These are phyloP conservation scores for Colletotrichum sp. DNA, from an alignment of 2,329 filamentous ascomycete genomes.

Conservation along the genomic window DNA sequence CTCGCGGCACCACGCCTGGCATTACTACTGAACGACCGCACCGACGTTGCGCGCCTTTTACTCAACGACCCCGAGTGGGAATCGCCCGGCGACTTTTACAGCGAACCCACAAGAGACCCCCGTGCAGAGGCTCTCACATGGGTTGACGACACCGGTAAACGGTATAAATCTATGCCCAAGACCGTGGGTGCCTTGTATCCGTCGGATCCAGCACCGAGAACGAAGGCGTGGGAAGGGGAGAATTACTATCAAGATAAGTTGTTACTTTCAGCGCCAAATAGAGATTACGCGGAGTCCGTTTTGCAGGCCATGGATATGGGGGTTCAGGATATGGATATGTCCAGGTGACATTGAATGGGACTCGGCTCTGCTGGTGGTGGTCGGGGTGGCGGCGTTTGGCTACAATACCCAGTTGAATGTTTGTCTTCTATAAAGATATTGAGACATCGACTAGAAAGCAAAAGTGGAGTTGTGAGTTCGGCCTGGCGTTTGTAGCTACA, in stretches of 20 bases:
- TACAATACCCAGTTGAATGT: neutral
- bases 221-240: neutral
- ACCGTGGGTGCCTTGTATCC: conserved; percentile 4
- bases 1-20: conserved; percentile 47
- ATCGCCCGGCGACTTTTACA: conserved; percentile 24
- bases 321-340: conserved; percentile 13
- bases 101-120: neutral
- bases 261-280: neutral
- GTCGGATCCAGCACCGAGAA: neutral
- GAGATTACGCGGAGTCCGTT: neutral
- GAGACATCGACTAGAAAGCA: too few relatives aligned
- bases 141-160: conserved; percentile 22
- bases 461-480: too few relatives aligned
- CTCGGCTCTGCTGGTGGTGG: neutral
- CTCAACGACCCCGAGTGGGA: conserved; percentile 50
- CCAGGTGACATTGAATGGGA: neutral
- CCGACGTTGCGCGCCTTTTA: conserved; percentile 45
- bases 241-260: neutral
- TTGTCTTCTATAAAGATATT: neutral
- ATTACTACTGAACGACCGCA: conserved; percentile 33
- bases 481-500: too few relatives aligned
- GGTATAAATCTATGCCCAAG: conserved; percentile 7
- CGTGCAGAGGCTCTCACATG: conserved; percentile 13
- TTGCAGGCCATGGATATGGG: conserved; percentile 4
- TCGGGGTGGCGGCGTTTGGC: neutral